Percentiles rank a stretch among this genome's conserved stretches.
Evolutionary conservation across 805 yeast species (phyloP).

Genomic region (Blastobotrys peoriensis): DNA sequence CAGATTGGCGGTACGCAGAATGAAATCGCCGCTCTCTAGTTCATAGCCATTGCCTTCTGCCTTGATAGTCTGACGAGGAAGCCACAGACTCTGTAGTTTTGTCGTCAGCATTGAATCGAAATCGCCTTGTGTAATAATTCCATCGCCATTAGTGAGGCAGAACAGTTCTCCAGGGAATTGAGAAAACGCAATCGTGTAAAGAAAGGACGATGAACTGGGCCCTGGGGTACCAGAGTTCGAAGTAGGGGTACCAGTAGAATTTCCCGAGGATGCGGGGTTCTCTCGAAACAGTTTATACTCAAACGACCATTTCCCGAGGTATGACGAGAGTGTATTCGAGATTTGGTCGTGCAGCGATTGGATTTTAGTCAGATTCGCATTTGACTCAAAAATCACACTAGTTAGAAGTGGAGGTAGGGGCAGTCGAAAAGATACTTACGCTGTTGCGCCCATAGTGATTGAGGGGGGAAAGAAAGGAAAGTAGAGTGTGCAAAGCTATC

Average conservation of each 20-base stretch:
- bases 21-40: conserved; percentile 42
- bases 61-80: conserved; percentile 56
- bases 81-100: conserved; percentile 67
- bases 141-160: conserved; percentile 27
- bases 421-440: not conserved
- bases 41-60: conserved; percentile 71
- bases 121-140: conserved; percentile 46
- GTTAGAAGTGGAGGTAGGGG: not conserved
- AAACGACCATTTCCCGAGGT: conserved; percentile 61
- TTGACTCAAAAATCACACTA: conserved; percentile 14
- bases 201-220: conserved; percentile 11
- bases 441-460: conserved; percentile 2
- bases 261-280: conserved; percentile 38
- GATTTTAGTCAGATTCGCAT: conserved; percentile 38
- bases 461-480: too few relatives aligned
- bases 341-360: conserved; percentile 65
- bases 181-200: conserved; percentile 28
- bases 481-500: too few relatives aligned
- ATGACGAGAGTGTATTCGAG: conserved; percentile 57
- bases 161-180: conserved; percentile 26
- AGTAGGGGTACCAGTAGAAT: not conserved
- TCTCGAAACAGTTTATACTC: conserved; percentile 62
- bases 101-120: conserved; percentile 50
- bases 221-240: conserved; percentile 4
- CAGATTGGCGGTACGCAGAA: conserved; percentile 61